These are phyloP conservation scores for Podochytrium sp. DNA, from an alignment of 192 early-diverging fungal genomes.

Conservation along the genomic window DNA sequence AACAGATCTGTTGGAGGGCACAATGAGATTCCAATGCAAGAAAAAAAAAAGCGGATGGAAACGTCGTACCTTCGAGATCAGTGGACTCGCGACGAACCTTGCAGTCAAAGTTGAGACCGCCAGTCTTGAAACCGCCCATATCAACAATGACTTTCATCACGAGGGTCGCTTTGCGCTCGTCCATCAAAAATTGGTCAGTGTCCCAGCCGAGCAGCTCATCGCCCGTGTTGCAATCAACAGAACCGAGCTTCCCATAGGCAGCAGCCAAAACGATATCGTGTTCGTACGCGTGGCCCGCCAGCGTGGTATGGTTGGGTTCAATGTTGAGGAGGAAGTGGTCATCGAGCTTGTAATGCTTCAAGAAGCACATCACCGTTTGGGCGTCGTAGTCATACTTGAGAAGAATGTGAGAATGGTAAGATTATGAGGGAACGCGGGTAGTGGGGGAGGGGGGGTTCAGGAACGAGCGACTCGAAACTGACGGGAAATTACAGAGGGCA, in stretches of 20 bases:
- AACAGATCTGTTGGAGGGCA: conserved; percentile 25
- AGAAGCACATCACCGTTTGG: conserved; percentile 41
- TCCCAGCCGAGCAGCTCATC: conserved; percentile 45
- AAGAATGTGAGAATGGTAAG: no score
- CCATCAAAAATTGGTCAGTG: conserved; percentile 47
- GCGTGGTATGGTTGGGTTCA: conserved; percentile 47
- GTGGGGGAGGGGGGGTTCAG: no score
- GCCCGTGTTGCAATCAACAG: conserved; percentile 44
- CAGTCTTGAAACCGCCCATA: conserved; percentile 44
- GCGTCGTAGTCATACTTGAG: conserved; percentile 43
- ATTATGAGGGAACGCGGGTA: no score
- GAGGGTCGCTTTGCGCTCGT: conserved; percentile 42
- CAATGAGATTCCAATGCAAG: not conserved
- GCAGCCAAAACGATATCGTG: conserved; percentile 39
- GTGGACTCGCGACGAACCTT: conserved; percentile 47
- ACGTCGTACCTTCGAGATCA: conserved; percentile 31
- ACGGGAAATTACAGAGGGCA: no score
- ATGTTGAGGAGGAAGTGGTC: conserved; percentile 47
- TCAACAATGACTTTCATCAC: conserved; percentile 43
- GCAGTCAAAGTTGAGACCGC: conserved; percentile 49
- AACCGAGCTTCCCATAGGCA: conserved; percentile 33
- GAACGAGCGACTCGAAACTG: no score
- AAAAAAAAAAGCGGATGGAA: not conserved
- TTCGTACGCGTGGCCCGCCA: conserved; percentile 43
- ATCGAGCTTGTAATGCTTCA: conserved; percentile 19